Evolutionary conservation across 228 moss, liverwort and hornwort species (phyloP).

Genomic region (Sphagnum fallax): DNA sequence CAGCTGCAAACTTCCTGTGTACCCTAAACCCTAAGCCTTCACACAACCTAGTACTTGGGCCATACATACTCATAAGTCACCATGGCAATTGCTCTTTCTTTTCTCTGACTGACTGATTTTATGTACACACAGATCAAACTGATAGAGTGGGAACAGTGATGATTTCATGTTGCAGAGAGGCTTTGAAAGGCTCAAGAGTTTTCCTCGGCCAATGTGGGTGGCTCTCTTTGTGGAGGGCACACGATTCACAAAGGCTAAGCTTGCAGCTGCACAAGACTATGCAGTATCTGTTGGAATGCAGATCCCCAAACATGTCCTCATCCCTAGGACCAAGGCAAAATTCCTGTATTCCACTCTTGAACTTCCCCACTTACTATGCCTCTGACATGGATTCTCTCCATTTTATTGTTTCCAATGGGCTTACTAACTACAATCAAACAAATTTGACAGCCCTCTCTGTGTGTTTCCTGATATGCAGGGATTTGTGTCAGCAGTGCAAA

Average conservation of each 20-base stretch:
- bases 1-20: neutral
- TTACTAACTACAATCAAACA: no score
- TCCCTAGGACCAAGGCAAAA: conserved; percentile 91
- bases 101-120: neutral
- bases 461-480: conserved; percentile 38
- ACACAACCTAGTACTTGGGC: no score
- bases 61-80: no score
- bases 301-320: conserved; percentile 79
- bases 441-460: neutral
- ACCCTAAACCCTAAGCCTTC: no score
- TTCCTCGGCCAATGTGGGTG: conserved; percentile 93
- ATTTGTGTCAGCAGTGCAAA: conserved; percentile 86
- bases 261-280: conserved; percentile 78
- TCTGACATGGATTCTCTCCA: no score
- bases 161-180: conserved; percentile 47
- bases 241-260: conserved; percentile 81
- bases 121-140: no score
- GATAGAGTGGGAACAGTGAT: no score
- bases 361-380: no score
- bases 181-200: conserved; percentile 65
- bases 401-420: no score
- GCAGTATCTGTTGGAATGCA: conserved; percentile 70
- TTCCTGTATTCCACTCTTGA: no score
- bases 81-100: neutral
- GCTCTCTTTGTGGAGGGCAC: conserved; percentile 99